A percentile compares a stretch with the other conserved stretches of the same genome.
Evolutionary conservation across 129 eudicot species (phyloP).

Genomic region (Flaveria ramosissima): DNA sequence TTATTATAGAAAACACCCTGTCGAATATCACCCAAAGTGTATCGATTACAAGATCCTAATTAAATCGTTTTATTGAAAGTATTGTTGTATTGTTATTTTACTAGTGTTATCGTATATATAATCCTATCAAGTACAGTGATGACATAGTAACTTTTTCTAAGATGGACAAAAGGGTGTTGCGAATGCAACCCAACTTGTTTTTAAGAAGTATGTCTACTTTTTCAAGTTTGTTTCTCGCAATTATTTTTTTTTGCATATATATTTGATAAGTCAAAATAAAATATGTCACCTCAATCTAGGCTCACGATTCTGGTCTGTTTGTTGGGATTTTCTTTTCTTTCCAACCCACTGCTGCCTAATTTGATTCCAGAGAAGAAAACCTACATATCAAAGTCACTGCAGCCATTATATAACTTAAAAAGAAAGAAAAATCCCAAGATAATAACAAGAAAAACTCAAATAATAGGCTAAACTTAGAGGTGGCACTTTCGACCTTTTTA

Average conservation of each 20-base stretch:
- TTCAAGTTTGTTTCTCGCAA: background rate
- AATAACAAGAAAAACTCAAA: background rate
- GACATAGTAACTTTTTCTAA: background rate
- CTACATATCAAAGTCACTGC: constrained; percentile 36
- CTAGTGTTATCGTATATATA: background rate
- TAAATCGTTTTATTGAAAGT: too few species aligned
- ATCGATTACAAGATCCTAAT: background rate
- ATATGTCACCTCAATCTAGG: constrained; percentile 71
- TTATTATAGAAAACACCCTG: too few species aligned
- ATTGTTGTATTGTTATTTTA: background rate
- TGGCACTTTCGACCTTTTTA: background rate
- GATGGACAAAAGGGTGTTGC: background rate
- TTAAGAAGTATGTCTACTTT: background rate
- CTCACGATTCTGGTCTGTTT: constrained; percentile 41
- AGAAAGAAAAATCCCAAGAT: background rate
- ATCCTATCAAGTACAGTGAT: background rate
- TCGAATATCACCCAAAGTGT: too few species aligned
- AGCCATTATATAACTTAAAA: constrained; percentile 9
- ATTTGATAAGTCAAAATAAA: background rate
- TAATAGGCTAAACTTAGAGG: background rate
- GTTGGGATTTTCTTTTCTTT: constrained; percentile 39
- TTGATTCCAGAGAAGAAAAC: constrained; percentile 78
- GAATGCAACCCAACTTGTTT: background rate
- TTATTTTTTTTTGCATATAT: background rate
- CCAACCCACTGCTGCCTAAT: constrained; percentile 79